These are phyloP conservation scores for Hirsutella thompsonii DNA, from an alignment of 2,329 filamentous ascomycete species.

Conservation along the genomic window DNA sequence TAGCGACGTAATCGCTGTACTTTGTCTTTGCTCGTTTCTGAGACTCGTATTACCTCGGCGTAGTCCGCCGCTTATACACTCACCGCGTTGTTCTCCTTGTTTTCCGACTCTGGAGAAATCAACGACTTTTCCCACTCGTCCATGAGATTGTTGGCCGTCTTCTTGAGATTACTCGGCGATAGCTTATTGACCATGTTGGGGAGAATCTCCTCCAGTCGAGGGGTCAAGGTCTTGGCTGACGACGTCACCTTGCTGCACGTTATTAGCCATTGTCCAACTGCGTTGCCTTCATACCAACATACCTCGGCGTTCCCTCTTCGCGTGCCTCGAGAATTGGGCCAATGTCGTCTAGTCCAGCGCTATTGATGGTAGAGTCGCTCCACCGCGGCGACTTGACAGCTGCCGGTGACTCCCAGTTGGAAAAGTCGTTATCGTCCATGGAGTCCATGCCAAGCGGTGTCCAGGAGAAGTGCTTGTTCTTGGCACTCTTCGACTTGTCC, in stretches of 20 bases:
- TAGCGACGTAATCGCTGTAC: not conserved
- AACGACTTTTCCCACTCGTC: slow-evolving; percentile 72
- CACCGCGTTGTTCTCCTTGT: slow-evolving; percentile 18
- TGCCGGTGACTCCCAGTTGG: slow-evolving; percentile 47
- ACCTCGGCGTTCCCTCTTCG: slow-evolving; percentile 35
- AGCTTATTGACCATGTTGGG: slow-evolving; percentile 63
- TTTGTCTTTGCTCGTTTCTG: slow-evolving; percentile 7
- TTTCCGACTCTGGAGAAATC: slow-evolving; percentile 13
- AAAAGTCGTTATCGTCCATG: slow-evolving; percentile 50
- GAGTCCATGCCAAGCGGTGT: slow-evolving; percentile 43
- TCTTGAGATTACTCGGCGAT: slow-evolving; percentile 63
- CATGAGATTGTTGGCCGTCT: slow-evolving; percentile 75
- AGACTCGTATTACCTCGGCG: not conserved
- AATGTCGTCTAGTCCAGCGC: slow-evolving; percentile 27
- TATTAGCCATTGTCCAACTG: not conserved
- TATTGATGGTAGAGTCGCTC: slow-evolving; percentile 47
- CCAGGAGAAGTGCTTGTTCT: slow-evolving; percentile 45
- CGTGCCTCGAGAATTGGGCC: slow-evolving; percentile 31
- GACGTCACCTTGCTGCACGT: slow-evolving; percentile 19
- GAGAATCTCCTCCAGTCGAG: slow-evolving; percentile 40
- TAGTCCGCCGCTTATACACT: not conserved
- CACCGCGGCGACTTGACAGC: slow-evolving; percentile 46
- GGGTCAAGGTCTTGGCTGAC: slow-evolving; percentile 15
- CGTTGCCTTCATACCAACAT: slow-evolving; percentile 9
- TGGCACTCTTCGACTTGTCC: slow-evolving; percentile 24